A percentile compares a stretch with the other conserved stretches of the same genome.
phyloP scores from a whole-genome alignment of 805 yeast genomes.

The Pichia gijzeniarum region DNA sequence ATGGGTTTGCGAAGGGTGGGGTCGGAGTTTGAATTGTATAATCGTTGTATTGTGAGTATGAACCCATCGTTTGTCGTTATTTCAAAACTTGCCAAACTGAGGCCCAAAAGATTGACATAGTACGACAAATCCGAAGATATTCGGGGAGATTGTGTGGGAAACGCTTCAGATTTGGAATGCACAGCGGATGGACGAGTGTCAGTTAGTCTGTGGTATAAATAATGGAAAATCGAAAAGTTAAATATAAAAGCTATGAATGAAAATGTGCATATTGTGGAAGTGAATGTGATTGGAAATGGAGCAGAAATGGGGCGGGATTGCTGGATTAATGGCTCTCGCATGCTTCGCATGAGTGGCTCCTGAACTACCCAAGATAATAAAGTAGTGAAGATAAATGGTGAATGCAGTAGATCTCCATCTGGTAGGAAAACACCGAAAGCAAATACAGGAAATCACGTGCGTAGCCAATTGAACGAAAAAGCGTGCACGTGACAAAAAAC shows the following conservation, averaged over 20 bases:
- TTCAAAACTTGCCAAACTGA: constrained; percentile 51
- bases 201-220: background rate
- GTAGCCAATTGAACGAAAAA: too few relatives aligned
- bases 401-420: too few relatives aligned
- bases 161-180: constrained; percentile 14
- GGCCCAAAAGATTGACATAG: constrained; percentile 57
- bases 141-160: constrained; percentile 25
- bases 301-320: too few relatives aligned
- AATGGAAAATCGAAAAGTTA: constrained; percentile 3
- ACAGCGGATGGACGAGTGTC: background rate
- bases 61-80: constrained; percentile 78
- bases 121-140: constrained; percentile 43
- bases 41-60: constrained; percentile 48
- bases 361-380: too few relatives aligned
- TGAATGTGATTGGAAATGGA: background rate
- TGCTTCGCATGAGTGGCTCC: too few relatives aligned
- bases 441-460: too few relatives aligned
- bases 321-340: background rate
- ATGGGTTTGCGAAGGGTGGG: constrained; percentile 43
- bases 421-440: too few relatives aligned
- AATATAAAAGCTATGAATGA: constrained; percentile 10
- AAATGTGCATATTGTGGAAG: constrained; percentile 8
- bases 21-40: constrained; percentile 43
- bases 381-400: too few relatives aligned
- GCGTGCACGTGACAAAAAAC: too few relatives aligned